Conservation (phyloP, 2,329 filamentous ascomycete genomes). For the Metarhizium brunneum region DNA sequence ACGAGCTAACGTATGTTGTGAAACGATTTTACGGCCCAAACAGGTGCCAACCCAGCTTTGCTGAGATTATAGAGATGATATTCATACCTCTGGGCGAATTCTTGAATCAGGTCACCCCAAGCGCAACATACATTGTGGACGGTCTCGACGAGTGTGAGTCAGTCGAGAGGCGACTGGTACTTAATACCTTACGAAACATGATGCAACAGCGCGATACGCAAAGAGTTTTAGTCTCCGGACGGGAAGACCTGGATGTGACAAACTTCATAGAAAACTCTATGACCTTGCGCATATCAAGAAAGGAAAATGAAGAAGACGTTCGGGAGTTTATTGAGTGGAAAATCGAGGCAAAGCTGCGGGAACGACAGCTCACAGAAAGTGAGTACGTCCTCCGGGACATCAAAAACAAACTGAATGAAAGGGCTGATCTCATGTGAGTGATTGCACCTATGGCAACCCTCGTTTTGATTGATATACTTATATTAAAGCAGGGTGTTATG, state of each 20-base stretch:
- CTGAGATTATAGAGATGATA: background rate
- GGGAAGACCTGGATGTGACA: background rate
- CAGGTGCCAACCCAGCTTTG: background rate
- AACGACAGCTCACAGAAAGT: constrained; percentile 1
- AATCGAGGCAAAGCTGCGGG: background rate
- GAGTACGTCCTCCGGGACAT: background rate
- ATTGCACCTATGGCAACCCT: background rate
- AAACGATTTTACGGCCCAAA: background rate
- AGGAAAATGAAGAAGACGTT: background rate
- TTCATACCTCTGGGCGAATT: background rate
- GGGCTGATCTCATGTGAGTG: constrained; percentile 1
- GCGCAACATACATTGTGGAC: background rate
- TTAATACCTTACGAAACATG: background rate
- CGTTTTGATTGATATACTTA: background rate
- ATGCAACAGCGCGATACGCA: background rate
- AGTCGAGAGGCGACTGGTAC: background rate
- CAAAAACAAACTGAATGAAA: background rate
- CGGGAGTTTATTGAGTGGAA: constrained; percentile 1
- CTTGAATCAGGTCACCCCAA: background rate
- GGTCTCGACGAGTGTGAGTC: background rate
- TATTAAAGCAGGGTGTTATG: background rate
- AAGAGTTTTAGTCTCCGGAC: background rate
- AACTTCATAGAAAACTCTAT: background rate
- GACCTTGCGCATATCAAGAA: background rate
- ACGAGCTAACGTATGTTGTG: background rate